Evolutionary conservation across 2,329 filamentous ascomycete genomes (phyloP).

Genomic region (Esteya vermicola): DNA sequence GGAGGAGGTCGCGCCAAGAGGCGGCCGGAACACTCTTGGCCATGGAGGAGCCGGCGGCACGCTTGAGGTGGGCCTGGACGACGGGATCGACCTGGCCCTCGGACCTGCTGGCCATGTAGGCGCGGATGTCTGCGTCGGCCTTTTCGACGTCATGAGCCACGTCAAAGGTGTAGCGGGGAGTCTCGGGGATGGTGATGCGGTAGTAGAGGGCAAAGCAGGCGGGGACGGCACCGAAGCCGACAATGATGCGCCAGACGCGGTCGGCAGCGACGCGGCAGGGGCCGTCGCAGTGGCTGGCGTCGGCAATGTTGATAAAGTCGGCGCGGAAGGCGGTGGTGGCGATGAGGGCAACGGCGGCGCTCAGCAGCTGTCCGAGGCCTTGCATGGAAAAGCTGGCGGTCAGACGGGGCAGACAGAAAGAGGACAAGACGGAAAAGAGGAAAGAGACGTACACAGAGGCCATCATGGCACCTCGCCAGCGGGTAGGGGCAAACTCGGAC

Average conservation of each 20-base stretch:
- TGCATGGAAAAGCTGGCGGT: slow-evolving; percentile 61
- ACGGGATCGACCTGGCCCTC: slow-evolving; percentile 33
- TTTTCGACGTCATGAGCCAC: slow-evolving; percentile 62
- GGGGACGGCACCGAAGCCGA: slow-evolving; percentile 65
- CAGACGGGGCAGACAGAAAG: slow-evolving; percentile 22
- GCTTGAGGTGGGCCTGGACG: slow-evolving; percentile 37
- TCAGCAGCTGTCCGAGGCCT: slow-evolving; percentile 62
- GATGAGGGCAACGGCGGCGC: slow-evolving; percentile 56
- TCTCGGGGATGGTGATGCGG: slow-evolving; percentile 74
- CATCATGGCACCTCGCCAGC: slow-evolving; percentile 74
- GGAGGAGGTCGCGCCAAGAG: slow-evolving; percentile 52
- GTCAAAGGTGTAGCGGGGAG: slow-evolving; percentile 55
- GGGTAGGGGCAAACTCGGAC: slow-evolving; percentile 67
- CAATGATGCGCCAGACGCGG: slow-evolving; percentile 69
- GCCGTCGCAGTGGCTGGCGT: slow-evolving; percentile 36
- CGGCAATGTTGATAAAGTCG: slow-evolving; percentile 27
- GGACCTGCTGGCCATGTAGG: slow-evolving; percentile 34
- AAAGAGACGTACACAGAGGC: slow-evolving; percentile 20
- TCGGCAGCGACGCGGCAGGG: slow-evolving; percentile 58
- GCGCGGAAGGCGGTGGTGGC: slow-evolving; percentile 50
- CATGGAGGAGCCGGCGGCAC: slow-evolving; percentile 22
- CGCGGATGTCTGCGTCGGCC: slow-evolving; percentile 57
- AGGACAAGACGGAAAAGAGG: neutral
- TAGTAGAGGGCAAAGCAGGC: slow-evolving; percentile 73
- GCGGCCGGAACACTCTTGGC: slow-evolving; percentile 50